phyloP scores from a whole-genome alignment of 352 stramenopile genomes.

The Pythium aphanidermatum region DNA sequence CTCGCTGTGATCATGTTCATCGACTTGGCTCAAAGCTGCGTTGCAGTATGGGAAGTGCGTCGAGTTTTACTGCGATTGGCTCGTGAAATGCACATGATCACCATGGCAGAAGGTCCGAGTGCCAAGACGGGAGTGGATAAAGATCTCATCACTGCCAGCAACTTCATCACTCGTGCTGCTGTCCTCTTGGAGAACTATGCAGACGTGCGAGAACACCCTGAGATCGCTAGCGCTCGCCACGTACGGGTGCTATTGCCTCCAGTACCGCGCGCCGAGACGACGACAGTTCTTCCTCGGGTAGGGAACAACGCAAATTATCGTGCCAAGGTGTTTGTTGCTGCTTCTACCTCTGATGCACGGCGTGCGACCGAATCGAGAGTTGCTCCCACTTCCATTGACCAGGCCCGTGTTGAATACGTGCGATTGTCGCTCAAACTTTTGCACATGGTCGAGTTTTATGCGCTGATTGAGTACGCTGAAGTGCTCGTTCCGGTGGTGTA shows the following conservation, averaged over 20 bases:
- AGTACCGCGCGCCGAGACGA: no score
- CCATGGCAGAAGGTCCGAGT: no score
- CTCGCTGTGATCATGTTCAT: not conserved
- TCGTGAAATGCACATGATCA: no score
- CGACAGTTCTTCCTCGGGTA: no score
- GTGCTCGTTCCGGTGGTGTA: conserved; percentile 15
- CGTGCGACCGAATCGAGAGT: not conserved
- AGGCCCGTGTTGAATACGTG: not conserved
- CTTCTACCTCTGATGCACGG: not conserved
- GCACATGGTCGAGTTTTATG: conserved; percentile 10
- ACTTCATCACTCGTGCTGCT: no score
- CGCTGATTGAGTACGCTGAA: conserved; percentile 10
- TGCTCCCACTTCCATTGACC: not conserved
- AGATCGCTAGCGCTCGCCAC: no score
- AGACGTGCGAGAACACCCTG: no score
- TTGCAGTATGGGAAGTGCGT: not conserved
- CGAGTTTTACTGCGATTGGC: not conserved
- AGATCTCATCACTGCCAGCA: no score
- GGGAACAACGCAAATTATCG: no score
- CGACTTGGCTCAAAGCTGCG: conserved; percentile 3
- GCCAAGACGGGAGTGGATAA: no score
- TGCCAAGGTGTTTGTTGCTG: not conserved
- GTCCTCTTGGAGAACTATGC: no score
- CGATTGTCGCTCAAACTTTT: conserved; percentile 1
- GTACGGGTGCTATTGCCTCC: no score